These are phyloP conservation scores for Russula ochroleuca DNA, from an alignment of 768 basidiomycete species.

Conservation along the genomic window DNA sequence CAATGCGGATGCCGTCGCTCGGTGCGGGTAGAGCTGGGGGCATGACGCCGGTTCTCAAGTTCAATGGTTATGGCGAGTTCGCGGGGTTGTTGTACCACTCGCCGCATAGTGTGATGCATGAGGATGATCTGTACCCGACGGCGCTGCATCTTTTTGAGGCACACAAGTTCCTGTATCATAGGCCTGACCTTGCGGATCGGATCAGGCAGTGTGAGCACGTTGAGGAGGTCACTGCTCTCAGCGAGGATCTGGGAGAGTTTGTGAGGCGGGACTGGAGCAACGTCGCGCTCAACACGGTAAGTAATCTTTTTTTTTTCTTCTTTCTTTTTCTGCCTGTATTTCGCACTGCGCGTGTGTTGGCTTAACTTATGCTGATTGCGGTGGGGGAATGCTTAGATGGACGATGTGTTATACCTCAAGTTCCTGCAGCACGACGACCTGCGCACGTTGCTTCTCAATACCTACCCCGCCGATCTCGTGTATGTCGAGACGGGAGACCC, in stretches of 20 bases:
- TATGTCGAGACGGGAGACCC: slow-evolving; percentile 52
- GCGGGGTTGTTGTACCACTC: slow-evolving; percentile 59
- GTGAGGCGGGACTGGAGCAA: slow-evolving; percentile 54
- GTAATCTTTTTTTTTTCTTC: slow-evolving; percentile 28
- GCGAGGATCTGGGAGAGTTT: slow-evolving; percentile 32
- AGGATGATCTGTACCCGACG: slow-evolving; percentile 55
- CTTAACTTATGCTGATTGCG: not conserved
- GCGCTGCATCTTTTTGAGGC: slow-evolving; percentile 77
- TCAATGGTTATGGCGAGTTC: slow-evolving; percentile 33
- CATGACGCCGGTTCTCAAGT: slow-evolving; percentile 34
- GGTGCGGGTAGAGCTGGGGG: too few species aligned
- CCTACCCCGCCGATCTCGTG: slow-evolving; percentile 42
- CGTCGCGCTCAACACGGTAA: slow-evolving; percentile 48
- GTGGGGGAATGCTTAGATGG: slow-evolving; percentile 46
- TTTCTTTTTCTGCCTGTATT: not conserved
- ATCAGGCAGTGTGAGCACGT: slow-evolving; percentile 46
- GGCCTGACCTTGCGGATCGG: slow-evolving; percentile 49
- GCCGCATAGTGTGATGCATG: slow-evolving; percentile 54
- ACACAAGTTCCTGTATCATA: slow-evolving; percentile 54
- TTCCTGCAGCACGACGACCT: slow-evolving; percentile 66
- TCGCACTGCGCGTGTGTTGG: not conserved
- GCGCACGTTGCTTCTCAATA: slow-evolving; percentile 49
- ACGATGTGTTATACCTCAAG: slow-evolving; percentile 61
- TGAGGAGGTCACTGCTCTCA: slow-evolving; percentile 39
- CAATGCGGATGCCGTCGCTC: too few species aligned